These are phyloP conservation scores for Scutellaria minor DNA, from an alignment of 257 asterid genomes.

Conservation along the genomic window DNA sequence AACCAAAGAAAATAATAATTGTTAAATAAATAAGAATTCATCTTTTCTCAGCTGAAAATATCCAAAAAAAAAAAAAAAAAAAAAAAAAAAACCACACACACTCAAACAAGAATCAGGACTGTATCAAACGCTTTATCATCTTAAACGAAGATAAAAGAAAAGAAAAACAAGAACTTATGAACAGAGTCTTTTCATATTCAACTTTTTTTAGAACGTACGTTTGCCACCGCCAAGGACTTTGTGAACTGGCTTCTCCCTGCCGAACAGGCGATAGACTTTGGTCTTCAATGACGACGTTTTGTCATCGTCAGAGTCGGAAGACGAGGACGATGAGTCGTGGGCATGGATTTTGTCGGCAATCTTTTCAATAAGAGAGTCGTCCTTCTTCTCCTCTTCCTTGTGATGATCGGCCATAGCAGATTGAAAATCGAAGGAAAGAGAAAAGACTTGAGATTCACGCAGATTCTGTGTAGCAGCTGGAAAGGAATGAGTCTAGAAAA, in stretches of 20 bases:
- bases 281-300: slow-evolving; percentile 53
- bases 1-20: not conserved
- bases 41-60: not conserved
- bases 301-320: slow-evolving; percentile 65
- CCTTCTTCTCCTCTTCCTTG: slow-evolving; percentile 59
- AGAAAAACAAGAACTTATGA: not conserved
- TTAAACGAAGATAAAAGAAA: not conserved
- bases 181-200: too few species aligned
- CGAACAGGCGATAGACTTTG: slow-evolving; percentile 70
- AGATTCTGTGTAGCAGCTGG: slow-evolving; percentile 24
- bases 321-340: slow-evolving; percentile 51
- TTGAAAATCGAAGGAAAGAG: not conserved
- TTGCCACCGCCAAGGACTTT: slow-evolving; percentile 80
- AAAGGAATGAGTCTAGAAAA: slow-evolving; percentile 37
- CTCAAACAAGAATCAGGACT: not conserved
- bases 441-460: slow-evolving; percentile 19
- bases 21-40: too few species aligned
- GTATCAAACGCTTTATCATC: not conserved
- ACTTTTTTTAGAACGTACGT: slow-evolving; percentile 42
- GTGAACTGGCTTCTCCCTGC: slow-evolving; percentile 78
- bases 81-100: not conserved
- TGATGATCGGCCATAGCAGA: slow-evolving; percentile 68
- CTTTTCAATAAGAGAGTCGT: slow-evolving; percentile 60
- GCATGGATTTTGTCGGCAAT: slow-evolving; percentile 55
- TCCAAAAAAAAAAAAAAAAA: too few species aligned